phyloP scores from a whole-genome alignment of 345 rosid genomes.

The Arabidopsis arenosa region DNA sequence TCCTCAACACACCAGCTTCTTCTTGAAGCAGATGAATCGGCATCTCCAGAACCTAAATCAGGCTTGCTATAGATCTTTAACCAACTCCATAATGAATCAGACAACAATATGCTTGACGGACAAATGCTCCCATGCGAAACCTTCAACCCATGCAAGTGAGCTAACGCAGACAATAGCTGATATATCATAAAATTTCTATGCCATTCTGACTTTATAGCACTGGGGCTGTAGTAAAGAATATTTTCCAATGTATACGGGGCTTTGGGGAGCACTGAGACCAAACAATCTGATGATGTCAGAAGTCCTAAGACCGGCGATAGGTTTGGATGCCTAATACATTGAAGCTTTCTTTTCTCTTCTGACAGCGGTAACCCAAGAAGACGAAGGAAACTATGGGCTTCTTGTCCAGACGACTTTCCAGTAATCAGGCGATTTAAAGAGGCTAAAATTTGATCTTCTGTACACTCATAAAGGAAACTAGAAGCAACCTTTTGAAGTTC shows the following conservation, averaged over 20 bases:
- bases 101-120: constrained; percentile 72
- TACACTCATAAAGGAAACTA: constrained; percentile 55
- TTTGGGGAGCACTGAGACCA: constrained; percentile 70
- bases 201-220: constrained; percentile 74
- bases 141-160: constrained; percentile 69
- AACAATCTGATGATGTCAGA: constrained; percentile 54
- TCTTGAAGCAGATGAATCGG: constrained; percentile 43
- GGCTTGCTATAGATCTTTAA: constrained; percentile 55
- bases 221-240: constrained; percentile 76
- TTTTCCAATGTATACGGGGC: constrained; percentile 74
- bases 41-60: constrained; percentile 38
- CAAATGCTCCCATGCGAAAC: constrained; percentile 72
- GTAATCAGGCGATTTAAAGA: constrained; percentile 64
- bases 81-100: constrained; percentile 79
- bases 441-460: constrained; percentile 70
- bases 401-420: constrained; percentile 77
- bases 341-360: constrained; percentile 55
- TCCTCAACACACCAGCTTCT: constrained; percentile 51
- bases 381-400: constrained; percentile 59
- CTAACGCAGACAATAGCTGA: constrained; percentile 78
- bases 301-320: constrained; percentile 71
- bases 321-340: constrained; percentile 83
- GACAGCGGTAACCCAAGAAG: constrained; percentile 68
- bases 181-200: constrained; percentile 67
- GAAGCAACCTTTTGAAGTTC: constrained; percentile 59